Conservation (phyloP, 805 yeast genomes). For the Clavispora phyllophila region DNA sequence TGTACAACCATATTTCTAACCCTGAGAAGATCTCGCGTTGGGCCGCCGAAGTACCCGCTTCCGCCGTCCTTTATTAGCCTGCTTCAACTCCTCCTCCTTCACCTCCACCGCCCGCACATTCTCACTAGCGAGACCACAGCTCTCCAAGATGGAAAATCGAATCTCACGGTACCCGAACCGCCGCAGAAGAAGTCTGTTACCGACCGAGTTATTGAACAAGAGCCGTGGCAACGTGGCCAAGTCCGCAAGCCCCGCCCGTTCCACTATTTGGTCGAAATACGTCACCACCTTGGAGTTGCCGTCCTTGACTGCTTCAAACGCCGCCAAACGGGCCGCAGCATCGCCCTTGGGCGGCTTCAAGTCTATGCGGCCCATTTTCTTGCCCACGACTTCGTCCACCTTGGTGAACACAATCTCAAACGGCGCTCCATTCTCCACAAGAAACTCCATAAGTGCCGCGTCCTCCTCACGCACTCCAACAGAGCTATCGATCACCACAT, state of each 20-base stretch:
- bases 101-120: background rate
- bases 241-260: constrained; percentile 26
- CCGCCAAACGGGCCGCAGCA: constrained; percentile 1
- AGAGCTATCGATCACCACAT: constrained; percentile 55
- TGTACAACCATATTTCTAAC: no score
- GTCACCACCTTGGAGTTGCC: constrained; percentile 23
- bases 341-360: constrained; percentile 6
- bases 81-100: constrained; percentile 1
- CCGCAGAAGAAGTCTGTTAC: constrained; percentile 25
- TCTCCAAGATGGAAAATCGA: constrained; percentile 45
- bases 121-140: constrained; percentile 39
- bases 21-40: no score
- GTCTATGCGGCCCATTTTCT: constrained; percentile 17
- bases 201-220: constrained; percentile 49
- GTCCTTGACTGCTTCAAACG: constrained; percentile 10
- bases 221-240: constrained; percentile 39
- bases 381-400: constrained; percentile 49
- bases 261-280: constrained; percentile 33
- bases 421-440: constrained; percentile 53
- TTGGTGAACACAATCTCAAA: constrained; percentile 77
- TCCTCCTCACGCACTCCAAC: constrained; percentile 61
- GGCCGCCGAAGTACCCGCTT: background rate
- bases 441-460: constrained; percentile 41
- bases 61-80: constrained; percentile 1
- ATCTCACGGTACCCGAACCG: constrained; percentile 54